phyloP scores from a whole-genome alignment of 306 rosid genomes.

The Echinosophora koreensis region DNA sequence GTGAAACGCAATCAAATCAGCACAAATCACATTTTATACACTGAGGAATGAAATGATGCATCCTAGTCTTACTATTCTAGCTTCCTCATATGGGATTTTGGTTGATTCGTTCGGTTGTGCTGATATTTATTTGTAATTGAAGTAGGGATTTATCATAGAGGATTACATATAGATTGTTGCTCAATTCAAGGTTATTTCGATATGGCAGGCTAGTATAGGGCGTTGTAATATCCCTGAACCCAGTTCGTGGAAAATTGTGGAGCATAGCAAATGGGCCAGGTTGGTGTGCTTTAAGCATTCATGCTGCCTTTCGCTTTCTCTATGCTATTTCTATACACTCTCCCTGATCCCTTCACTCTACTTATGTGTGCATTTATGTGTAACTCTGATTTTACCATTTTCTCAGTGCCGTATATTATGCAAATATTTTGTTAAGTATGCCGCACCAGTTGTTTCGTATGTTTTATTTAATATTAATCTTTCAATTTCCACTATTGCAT shows the following conservation, averaged over 20 bases:
- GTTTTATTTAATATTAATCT: background rate
- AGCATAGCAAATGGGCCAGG: slow-evolving; percentile 98
- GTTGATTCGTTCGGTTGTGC: slow-evolving; percentile 17
- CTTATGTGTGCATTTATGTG: background rate
- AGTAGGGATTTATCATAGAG: background rate
- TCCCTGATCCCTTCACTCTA: background rate
- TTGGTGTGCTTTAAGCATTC: slow-evolving; percentile 48
- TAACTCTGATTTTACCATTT: slow-evolving; percentile 24
- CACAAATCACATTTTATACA: background rate
- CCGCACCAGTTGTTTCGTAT: background rate
- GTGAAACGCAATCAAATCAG: slow-evolving; percentile 29
- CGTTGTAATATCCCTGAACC: slow-evolving; percentile 83
- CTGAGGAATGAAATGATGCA: background rate
- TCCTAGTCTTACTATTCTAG: background rate
- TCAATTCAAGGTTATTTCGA: slow-evolving; percentile 29
- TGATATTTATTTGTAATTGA: slow-evolving; percentile 17
- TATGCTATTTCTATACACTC: slow-evolving; percentile 22
- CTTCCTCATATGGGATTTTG: background rate
- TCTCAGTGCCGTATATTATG: background rate
- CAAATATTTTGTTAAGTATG: background rate
- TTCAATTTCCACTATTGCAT: slow-evolving; percentile 9
- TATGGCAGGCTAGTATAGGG: slow-evolving; percentile 79
- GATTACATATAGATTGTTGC: slow-evolving; percentile 19
- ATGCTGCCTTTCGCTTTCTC: slow-evolving; percentile 5
- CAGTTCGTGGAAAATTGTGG: slow-evolving; percentile 85